Base-by-base conservation (phyloP, 345 rosid genomes). In the Eucalyptus decipiens region DNA sequence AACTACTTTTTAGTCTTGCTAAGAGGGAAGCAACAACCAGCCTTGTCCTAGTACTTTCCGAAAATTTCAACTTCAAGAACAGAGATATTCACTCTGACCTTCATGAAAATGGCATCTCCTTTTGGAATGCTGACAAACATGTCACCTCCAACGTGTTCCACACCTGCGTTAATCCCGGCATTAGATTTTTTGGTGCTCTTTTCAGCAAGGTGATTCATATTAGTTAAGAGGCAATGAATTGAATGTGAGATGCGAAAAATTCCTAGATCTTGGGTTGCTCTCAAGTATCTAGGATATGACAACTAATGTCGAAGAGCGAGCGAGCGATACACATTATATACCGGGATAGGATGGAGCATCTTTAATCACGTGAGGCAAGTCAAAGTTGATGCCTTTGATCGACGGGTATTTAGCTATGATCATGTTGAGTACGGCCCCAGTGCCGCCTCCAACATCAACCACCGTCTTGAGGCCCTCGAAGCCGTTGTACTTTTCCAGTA, bases 391-490 rank as follows among this genome's bases (percentile, higher is more conserved):
- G 88, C 98, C 99, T 90, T 95, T 96, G 14, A 96, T 93, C 2
- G 94, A 89, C 26, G 98, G 97, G 90, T 95, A 90, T 89, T 94
- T 95, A 40, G 98, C 92, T 87, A 96, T 89, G 67, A 96, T 97
- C 95, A 95, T 92, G 89, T 89, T 91, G 56, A 96, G 92, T 18
- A 95, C 92, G 86, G 97, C 96, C 19, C 99, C 99, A 52, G 91
- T 95, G 86, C 99, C 98, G 32, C 99, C 98, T 42, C 99, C 98
- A 23, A 97, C 99, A 91, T 97, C 99, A 9, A 96, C 99, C 88
- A 97, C 69, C 3, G 98, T 93, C 17, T 88, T 86, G 45, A 96
- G 94, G 16, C 95, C 93, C 60, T 96, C 95, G 23, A 96, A 97
- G 56, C 99, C 99, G 6, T 90, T 92, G 92, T 97, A 97, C 28